These are phyloP conservation scores for Paracoccidioides brasiliensis DNA, from an alignment of 2,329 filamentous ascomycete species.

Conservation along the genomic window DNA sequence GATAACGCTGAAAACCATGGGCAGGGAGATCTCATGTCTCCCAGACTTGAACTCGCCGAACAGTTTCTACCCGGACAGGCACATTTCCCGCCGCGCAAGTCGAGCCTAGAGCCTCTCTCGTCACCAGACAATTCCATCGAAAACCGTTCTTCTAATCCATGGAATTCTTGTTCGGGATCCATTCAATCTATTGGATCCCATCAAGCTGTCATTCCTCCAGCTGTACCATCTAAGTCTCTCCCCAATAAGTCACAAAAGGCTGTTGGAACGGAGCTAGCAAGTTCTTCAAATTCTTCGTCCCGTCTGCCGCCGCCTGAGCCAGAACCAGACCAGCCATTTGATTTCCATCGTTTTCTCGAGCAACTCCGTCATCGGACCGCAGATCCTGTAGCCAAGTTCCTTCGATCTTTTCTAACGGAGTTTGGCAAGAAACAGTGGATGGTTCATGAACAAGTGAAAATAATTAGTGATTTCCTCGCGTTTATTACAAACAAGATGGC, in stretches of 20 bases:
- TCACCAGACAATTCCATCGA: slow-evolving; percentile 21
- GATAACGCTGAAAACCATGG: slow-evolving; percentile 56
- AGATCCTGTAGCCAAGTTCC: slow-evolving; percentile 91
- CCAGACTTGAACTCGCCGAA: slow-evolving; percentile 67
- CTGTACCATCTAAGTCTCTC: slow-evolving; percentile 17
- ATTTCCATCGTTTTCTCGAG: slow-evolving; percentile 94
- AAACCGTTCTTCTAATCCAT: slow-evolving; percentile 11
- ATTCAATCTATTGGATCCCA: slow-evolving; percentile 4
- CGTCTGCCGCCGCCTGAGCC: slow-evolving; percentile 61
- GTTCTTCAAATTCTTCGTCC: slow-evolving; percentile 25
- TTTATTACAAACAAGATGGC: slow-evolving; percentile 99
- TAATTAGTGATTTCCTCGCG: slow-evolving; percentile 87
- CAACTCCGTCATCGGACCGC: slow-evolving; percentile 92
- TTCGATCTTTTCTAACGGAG: slow-evolving; percentile 86
- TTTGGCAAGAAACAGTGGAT: slow-evolving; percentile 98
- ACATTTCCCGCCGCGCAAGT: slow-evolving; percentile 68
- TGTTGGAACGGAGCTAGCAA: slow-evolving; percentile 17
- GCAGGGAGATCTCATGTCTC: slow-evolving; percentile 71
- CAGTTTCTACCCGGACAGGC: slow-evolving; percentile 55
- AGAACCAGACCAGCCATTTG: slow-evolving; percentile 78
- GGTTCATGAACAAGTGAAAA: slow-evolving; percentile 99
- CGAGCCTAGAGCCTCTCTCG: slow-evolving; percentile 65
- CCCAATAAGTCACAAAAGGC: slow-evolving; percentile 10
- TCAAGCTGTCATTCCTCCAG: slow-evolving; percentile 12
- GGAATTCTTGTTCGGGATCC: slow-evolving; percentile 7